phyloP scores from a whole-genome alignment of 2,329 filamentous ascomycete species.

The Aspergillus floridensis region DNA sequence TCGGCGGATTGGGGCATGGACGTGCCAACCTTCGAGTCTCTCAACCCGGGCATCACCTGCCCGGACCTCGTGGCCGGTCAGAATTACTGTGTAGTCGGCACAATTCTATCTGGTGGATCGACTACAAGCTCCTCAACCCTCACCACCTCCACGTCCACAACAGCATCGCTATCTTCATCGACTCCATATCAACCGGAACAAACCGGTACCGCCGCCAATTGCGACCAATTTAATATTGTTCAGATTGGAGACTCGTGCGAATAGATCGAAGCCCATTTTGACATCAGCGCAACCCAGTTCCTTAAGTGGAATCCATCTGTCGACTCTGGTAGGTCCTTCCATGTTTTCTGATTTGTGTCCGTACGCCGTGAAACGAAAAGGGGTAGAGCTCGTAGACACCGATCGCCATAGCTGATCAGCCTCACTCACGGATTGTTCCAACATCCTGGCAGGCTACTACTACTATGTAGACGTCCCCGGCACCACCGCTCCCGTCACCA shows the following conservation, averaged over 20 bases:
- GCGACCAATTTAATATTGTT: not conserved
- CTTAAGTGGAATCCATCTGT: not conserved
- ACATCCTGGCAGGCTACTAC: not conserved
- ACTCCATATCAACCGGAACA: not conserved
- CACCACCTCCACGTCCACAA: not conserved
- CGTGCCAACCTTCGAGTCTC: slow-evolving; percentile 19
- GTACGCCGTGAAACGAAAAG: not conserved
- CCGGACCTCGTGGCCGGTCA: slow-evolving; percentile 15
- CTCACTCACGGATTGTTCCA: not conserved
- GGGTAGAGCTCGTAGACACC: not conserved
- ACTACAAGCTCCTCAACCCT: not conserved
- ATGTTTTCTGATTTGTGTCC: not conserved
- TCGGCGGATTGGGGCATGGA: slow-evolving; percentile 22
- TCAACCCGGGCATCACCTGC: slow-evolving; percentile 28
- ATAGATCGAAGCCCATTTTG: not conserved
- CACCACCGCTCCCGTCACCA: not conserved
- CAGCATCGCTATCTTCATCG: not conserved
- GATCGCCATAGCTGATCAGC: not conserved
- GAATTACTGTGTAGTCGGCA: slow-evolving; percentile 15
- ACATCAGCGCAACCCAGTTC: not conserved
- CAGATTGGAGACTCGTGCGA: not conserved
- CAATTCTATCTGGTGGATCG: not conserved
- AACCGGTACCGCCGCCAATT: not conserved
- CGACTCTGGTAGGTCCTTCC: not conserved
- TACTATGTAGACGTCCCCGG: not conserved